A percentile compares a stretch with the other conserved stretches of the same genome.
Evolutionary conservation across 352 stramenopile species (phyloP).

Genomic region (Phytophthora rubi): DNA sequence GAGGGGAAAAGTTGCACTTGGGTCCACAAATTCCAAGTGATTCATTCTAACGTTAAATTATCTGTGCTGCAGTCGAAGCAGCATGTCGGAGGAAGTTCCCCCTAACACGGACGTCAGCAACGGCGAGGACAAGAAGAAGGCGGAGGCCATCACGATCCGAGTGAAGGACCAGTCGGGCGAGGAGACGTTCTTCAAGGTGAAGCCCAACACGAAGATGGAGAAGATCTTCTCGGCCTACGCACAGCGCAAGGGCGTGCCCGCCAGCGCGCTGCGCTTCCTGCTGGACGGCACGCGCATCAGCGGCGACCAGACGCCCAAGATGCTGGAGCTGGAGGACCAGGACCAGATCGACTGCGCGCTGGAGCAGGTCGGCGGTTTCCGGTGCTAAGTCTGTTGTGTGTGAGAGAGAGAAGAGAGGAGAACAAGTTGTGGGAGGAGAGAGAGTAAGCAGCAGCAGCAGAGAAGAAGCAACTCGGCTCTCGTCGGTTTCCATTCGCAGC

Average conservation of each 20-base stretch:
- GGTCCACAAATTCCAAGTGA: slow-evolving; percentile 13
- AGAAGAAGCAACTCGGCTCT: slow-evolving; percentile 12
- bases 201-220: slow-evolving; percentile 98
- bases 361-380: slow-evolving; percentile 82
- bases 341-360: slow-evolving; percentile 98
- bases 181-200: slow-evolving; percentile 99
- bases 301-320: slow-evolving; percentile 95
- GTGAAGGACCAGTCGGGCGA: slow-evolving; percentile 92
- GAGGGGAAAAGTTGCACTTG: slow-evolving; percentile 25
- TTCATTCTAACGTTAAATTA: neutral
- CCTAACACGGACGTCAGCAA: slow-evolving; percentile 47
- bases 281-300: slow-evolving; percentile 96
- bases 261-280: slow-evolving; percentile 93
- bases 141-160: slow-evolving; percentile 88
- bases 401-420: slow-evolving; percentile 7
- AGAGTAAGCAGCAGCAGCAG: neutral
- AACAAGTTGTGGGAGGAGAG: neutral
- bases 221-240: slow-evolving; percentile 98
- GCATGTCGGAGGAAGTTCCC: slow-evolving; percentile 69
- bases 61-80: slow-evolving; percentile 22
- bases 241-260: slow-evolving; percentile 93
- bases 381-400: slow-evolving; percentile 43
- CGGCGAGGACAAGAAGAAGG: slow-evolving; percentile 88
- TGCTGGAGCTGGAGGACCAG: slow-evolving; percentile 97
- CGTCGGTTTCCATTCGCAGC: slow-evolving; percentile 3